Conservation (phyloP, 164 flowering plant species). For the Paratinospora sagittata region DNA sequence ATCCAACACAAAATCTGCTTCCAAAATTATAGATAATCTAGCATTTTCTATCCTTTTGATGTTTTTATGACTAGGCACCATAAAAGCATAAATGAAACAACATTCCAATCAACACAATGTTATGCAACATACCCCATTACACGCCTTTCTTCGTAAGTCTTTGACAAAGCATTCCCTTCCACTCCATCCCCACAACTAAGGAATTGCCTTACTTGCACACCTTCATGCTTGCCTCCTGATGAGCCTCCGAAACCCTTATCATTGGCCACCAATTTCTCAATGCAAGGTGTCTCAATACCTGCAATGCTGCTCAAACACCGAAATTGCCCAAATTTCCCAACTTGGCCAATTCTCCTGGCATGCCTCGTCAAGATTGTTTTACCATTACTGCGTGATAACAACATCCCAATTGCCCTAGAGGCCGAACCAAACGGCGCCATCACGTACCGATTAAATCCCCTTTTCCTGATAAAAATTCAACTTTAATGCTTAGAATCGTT, state of each 20-base stretch:
- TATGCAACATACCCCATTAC: slow-evolving; percentile 52
- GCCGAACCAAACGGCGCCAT: slow-evolving; percentile 41
- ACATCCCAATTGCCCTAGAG: slow-evolving; percentile 31
- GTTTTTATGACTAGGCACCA: not conserved
- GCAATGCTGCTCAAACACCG: slow-evolving; percentile 34
- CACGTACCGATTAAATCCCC: not conserved
- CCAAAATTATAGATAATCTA: not conserved
- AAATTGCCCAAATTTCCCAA: slow-evolving; percentile 17
- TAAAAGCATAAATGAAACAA: not conserved
- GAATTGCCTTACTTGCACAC: slow-evolving; percentile 48
- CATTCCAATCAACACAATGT: not conserved
- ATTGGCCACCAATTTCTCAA: slow-evolving; percentile 4
- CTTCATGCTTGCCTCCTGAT: slow-evolving; percentile 5
- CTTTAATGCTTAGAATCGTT: too few species aligned
- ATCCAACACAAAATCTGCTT: not conserved
- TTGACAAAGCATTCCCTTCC: slow-evolving; percentile 56
- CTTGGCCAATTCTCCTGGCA: slow-evolving; percentile 3
- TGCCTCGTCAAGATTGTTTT: slow-evolving; percentile 18
- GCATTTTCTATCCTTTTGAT: not conserved
- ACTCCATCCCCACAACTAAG: slow-evolving; percentile 82
- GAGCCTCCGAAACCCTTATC: slow-evolving; percentile 1
- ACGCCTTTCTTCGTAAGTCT: slow-evolving; percentile 63
- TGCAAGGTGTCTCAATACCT: slow-evolving; percentile 18
- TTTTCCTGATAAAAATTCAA: not conserved
- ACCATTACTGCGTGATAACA: slow-evolving; percentile 25